A percentile compares a stretch with the other conserved stretches of the same genome.
Conservation (phyloP, 2,329 filamentous ascomycete species). For the Rhynchosporium agropyri region DNA sequence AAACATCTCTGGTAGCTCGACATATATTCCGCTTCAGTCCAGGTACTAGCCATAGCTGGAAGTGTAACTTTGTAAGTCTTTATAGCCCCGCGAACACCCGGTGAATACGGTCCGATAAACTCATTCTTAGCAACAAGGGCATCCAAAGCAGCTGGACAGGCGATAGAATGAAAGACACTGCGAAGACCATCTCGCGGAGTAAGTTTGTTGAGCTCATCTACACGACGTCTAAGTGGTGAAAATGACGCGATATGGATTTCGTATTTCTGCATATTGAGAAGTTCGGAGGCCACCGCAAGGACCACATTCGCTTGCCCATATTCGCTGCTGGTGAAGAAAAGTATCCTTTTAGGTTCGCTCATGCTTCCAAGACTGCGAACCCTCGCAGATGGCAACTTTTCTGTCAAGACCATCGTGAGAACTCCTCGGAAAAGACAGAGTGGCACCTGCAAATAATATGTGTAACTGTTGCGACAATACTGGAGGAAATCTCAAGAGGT, state of each 20-base stretch:
- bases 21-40: slow-evolving; percentile 47
- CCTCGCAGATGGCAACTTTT: background rate
- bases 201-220: slow-evolving; percentile 36
- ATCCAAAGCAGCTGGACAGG: slow-evolving; percentile 42
- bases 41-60: slow-evolving; percentile 41
- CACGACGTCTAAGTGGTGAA: slow-evolving; percentile 41
- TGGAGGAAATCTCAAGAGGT: background rate
- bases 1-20: slow-evolving; percentile 45
- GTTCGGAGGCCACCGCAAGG: slow-evolving; percentile 47
- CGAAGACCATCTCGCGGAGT: slow-evolving; percentile 25
- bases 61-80: slow-evolving; percentile 35
- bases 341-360: slow-evolving; percentile 26
- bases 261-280: slow-evolving; percentile 44
- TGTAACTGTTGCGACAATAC: too few relatives aligned
- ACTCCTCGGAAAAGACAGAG: background rate
- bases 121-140: slow-evolving; percentile 36
- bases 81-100: slow-evolving; percentile 44
- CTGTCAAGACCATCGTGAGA: background rate
- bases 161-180: slow-evolving; percentile 43
- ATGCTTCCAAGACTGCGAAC: background rate
- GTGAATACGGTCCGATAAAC: slow-evolving; percentile 34
- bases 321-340: slow-evolving; percentile 51
- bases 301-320: slow-evolving; percentile 52
- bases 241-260: slow-evolving; percentile 52
- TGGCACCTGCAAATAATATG: too few relatives aligned